Evolutionary conservation across 139 green algal species (phyloP).

Genomic region (Tetradesmus obliquus): DNA sequence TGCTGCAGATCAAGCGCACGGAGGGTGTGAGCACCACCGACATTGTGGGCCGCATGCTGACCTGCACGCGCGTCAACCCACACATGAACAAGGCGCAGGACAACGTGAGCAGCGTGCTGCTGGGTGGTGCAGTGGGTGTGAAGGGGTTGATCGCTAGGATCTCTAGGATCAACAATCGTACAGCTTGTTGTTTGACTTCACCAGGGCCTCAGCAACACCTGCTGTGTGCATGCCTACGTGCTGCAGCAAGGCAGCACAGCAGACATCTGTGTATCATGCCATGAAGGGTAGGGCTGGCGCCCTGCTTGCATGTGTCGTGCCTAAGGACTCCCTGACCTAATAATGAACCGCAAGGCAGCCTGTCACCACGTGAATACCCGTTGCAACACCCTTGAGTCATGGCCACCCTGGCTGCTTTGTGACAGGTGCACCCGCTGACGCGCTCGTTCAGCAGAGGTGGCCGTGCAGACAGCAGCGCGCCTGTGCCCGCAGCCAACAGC

Average conservation of each 20-base stretch:
- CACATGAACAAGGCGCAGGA: conserved; percentile 55
- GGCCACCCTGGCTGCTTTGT: no score
- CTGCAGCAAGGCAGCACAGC: not conserved
- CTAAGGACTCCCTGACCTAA: no score
- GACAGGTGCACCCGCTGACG: conserved; percentile 26
- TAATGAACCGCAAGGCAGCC: no score
- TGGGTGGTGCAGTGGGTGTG: not conserved
- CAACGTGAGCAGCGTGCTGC: not conserved
- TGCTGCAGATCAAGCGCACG: conserved; percentile 93
- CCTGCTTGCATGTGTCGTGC: no score
- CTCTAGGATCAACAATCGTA: not conserved
- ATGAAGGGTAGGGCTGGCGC: no score
- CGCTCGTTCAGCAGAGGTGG: conserved; percentile 18
- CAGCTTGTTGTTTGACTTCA: not conserved
- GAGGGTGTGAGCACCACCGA: conserved; percentile 98
- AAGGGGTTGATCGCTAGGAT: not conserved
- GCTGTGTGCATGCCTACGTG: not conserved
- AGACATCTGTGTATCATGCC: no score
- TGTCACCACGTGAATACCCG: not conserved
- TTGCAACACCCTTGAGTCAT: not conserved
- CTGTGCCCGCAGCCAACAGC: conserved; percentile 1
- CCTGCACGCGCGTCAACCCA: conserved; percentile 83
- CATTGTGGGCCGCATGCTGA: conserved; percentile 98
- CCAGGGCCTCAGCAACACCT: not conserved
- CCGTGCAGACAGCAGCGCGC: not conserved